phyloP scores from a whole-genome alignment of 2,329 filamentous ascomycete genomes.

The Cladophialophora chaetospira region DNA sequence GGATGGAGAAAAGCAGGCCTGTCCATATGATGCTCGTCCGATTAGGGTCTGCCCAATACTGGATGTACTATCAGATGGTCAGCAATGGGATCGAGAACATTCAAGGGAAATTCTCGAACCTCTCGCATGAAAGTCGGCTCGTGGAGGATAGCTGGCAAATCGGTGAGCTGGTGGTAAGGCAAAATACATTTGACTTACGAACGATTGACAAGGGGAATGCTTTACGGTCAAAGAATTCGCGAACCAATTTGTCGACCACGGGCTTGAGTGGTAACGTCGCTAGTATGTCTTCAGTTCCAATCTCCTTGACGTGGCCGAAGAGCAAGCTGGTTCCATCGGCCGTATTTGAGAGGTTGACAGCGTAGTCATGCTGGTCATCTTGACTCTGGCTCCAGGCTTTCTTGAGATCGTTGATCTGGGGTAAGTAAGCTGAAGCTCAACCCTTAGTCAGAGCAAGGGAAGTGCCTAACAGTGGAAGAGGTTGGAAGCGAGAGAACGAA shows the following conservation, averaged over 20 bases:
- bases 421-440: too few relatives aligned
- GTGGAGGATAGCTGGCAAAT: slow-evolving; percentile 1
- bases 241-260: background rate
- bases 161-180: background rate
- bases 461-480: too few relatives aligned
- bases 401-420: background rate
- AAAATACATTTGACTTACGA: background rate
- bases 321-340: slow-evolving; percentile 5
- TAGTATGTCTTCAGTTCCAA: background rate
- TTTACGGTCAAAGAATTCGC: slow-evolving; percentile 4
- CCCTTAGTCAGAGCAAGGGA: too few relatives aligned
- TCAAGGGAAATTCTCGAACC: background rate
- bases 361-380: background rate
- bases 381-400: slow-evolving; percentile 1
- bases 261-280: background rate
- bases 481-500: too few relatives aligned
- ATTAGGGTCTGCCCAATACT: background rate
- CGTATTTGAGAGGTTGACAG: background rate
- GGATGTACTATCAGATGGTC: background rate
- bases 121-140: slow-evolving; percentile 5
- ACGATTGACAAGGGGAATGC: background rate
- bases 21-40: background rate
- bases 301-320: background rate
- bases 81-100: background rate
- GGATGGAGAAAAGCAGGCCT: slow-evolving; percentile 1